phyloP scores from a whole-genome alignment of 2,329 filamentous ascomycete genomes.

The Fusarium protoensiforme region DNA sequence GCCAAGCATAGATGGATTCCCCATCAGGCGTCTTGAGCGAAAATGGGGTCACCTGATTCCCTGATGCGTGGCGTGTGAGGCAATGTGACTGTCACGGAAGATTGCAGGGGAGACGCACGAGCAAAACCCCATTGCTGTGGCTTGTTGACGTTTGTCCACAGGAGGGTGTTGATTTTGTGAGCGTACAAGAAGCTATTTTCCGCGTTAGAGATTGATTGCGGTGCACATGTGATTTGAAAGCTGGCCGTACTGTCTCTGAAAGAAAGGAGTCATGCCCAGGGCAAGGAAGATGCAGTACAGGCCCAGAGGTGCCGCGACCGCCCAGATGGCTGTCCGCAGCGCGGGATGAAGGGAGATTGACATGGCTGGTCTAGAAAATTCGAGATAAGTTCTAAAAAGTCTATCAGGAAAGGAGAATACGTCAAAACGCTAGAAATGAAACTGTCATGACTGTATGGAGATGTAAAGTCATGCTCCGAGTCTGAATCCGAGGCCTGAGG shows the following conservation, averaged over 20 bases:
- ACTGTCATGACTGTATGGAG: neutral
- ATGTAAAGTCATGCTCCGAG: conserved; percentile 4
- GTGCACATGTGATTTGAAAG: conserved; percentile 12
- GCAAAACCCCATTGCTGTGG: conserved; percentile 90
- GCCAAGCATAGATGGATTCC: conserved; percentile 88
- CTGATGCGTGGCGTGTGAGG: conserved; percentile 54
- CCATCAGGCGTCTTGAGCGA: conserved; percentile 79
- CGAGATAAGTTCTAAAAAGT: neutral
- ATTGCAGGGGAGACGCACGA: conserved; percentile 60
- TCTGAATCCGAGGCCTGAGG: conserved; percentile 34
- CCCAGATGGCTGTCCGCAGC: conserved; percentile 54
- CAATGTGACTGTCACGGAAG: neutral
- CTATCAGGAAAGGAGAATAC: neutral
- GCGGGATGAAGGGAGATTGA: conserved; percentile 36
- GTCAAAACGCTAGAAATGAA: conserved; percentile 1
- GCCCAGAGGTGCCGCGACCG: conserved; percentile 68
- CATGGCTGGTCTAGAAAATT: conserved; percentile 19
- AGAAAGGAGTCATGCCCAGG: conserved; percentile 72
- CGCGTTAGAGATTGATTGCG: conserved; percentile 27
- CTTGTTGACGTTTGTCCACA: conserved; percentile 77
- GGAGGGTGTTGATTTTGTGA: conserved; percentile 79
- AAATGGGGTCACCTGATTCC: conserved; percentile 91
- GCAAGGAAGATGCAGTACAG: conserved; percentile 76
- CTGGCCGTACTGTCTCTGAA: conserved; percentile 79
- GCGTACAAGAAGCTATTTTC: conserved; percentile 79